Percentiles rank a stretch among this genome's conserved stretches.
These are phyloP conservation scores for Kwoniella shandongensis DNA, from an alignment of 768 basidiomycete genomes.

Conservation along the genomic window DNA sequence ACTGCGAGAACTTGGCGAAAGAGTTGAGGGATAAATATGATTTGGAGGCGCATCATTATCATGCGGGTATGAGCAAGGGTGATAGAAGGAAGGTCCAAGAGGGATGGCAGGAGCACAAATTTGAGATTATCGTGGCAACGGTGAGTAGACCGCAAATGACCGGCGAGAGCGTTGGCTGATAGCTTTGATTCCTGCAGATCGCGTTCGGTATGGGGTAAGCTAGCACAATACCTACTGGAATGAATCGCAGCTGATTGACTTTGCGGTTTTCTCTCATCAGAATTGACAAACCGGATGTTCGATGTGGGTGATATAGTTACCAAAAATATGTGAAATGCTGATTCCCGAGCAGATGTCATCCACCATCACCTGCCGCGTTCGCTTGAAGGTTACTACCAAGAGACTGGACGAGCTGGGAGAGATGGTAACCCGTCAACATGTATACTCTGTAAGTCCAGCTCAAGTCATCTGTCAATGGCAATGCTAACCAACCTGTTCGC, in stretches of 20 bases:
- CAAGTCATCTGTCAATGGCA: conserved; percentile 5
- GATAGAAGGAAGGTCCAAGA: conserved; percentile 66
- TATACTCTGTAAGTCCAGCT: conserved; percentile 67
- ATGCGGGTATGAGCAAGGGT: conserved; percentile 68
- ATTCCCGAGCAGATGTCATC: conserved; percentile 62
- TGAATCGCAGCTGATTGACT: conserved; percentile 14
- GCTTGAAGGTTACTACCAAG: conserved; percentile 88
- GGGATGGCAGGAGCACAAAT: conserved; percentile 71
- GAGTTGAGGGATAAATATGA: conserved; percentile 63
- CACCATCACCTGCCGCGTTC: conserved; percentile 79
- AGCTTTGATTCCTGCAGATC: conserved; percentile 59
- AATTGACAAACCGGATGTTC: conserved; percentile 52
- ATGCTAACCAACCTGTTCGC: conserved; percentile 4
- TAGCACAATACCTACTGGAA: neutral
- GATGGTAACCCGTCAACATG: conserved; percentile 83
- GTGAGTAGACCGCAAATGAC: conserved; percentile 56
- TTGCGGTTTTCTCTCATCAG: conserved; percentile 13
- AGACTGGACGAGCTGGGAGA: conserved; percentile 93
- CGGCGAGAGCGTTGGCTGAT: neutral
- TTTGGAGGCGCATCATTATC: conserved; percentile 74
- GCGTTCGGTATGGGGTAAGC: conserved; percentile 89
- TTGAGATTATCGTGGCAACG: conserved; percentile 88
- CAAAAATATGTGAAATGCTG: neutral
- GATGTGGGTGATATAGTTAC: conserved; percentile 32
- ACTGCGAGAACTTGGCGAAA: conserved; percentile 78